These are phyloP conservation scores for Ichthyophthirius multifiliis DNA, from an alignment of 169 alveolate species.

Conservation along the genomic window DNA sequence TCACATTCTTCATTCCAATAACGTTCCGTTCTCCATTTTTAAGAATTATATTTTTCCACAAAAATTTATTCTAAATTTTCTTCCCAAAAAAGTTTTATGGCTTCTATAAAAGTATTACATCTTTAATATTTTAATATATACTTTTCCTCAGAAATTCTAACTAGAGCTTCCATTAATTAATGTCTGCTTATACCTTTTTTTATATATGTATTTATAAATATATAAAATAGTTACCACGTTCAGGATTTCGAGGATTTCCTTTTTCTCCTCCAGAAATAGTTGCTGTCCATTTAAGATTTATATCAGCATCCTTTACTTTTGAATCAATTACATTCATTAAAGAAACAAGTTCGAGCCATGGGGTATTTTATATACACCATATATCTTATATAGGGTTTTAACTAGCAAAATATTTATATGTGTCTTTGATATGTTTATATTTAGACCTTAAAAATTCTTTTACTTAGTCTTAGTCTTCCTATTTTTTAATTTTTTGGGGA, in stretches of 20 bases:
- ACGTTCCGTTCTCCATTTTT: slow-evolving; percentile 17
- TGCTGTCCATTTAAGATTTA: slow-evolving; percentile 4
- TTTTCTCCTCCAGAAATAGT: neutral
- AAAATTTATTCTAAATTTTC: neutral
- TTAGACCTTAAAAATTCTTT: slow-evolving; percentile 21
- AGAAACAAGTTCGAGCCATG: slow-evolving; percentile 1
- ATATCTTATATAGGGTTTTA: neutral
- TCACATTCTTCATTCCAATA: slow-evolving; percentile 71
- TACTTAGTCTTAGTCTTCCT: slow-evolving; percentile 9
- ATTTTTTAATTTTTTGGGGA: slow-evolving; percentile 12
- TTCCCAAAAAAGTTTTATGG: neutral
- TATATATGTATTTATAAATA: neutral
- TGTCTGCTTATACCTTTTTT: slow-evolving; percentile 9
- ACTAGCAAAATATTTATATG: slow-evolving; percentile 30
- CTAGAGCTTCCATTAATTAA: slow-evolving; percentile 58
- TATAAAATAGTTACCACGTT: neutral
- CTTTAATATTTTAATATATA: slow-evolving; percentile 25
- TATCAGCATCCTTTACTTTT: neutral
- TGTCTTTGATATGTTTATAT: slow-evolving; percentile 21
- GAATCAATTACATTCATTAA: neutral
- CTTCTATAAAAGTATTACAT: slow-evolving; percentile 4
- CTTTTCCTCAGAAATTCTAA: slow-evolving; percentile 60
- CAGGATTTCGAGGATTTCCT: neutral
- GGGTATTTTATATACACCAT: slow-evolving; percentile 5
- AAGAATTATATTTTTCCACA: neutral